These are phyloP conservation scores for Paratinospora sagittata DNA, from an alignment of 164 flowering plant species.

Conservation along the genomic window DNA sequence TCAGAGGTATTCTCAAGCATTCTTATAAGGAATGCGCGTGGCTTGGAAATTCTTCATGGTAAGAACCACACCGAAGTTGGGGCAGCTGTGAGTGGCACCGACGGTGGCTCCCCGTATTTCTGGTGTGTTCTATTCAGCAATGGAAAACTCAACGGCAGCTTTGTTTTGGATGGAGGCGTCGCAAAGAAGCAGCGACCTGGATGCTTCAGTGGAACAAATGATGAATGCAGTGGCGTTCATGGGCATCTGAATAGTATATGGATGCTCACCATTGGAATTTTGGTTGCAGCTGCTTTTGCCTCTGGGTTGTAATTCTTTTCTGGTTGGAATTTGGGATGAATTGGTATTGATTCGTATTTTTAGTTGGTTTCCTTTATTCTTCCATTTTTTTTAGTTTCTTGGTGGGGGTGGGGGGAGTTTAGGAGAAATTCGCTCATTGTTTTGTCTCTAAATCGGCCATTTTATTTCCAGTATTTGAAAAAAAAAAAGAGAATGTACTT, in stretches of 20 bases:
- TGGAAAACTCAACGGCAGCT: constrained; percentile 56
- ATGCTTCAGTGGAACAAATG: constrained; percentile 82
- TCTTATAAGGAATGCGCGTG: constrained; percentile 43
- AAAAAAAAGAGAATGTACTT: not conserved
- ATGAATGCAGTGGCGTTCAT: constrained; percentile 53
- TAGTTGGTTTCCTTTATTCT: not conserved
- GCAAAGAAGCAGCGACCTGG: constrained; percentile 61
- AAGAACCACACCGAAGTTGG: constrained; percentile 86
- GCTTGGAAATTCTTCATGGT: constrained; percentile 53
- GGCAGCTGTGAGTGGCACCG: constrained; percentile 76
- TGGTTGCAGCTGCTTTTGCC: constrained; percentile 29
- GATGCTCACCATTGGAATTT: constrained; percentile 21
- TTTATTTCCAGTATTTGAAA: not conserved
- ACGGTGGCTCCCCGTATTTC: constrained; percentile 83
- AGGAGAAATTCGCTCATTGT: not conserved
- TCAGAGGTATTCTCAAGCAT: constrained; percentile 60
- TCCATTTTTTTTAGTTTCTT: not conserved
- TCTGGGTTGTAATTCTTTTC: constrained; percentile 28
- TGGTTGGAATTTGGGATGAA: not conserved
- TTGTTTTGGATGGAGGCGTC: constrained; percentile 47
- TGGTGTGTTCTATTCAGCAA: constrained; percentile 89
- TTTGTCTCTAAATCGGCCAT: not conserved
- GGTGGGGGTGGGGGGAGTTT: not conserved
- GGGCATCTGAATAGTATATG: constrained; percentile 19
- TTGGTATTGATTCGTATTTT: constrained; percentile 1